These are phyloP conservation scores for Ceratocystis papillata DNA, from an alignment of 2,329 filamentous ascomycete species.

Conservation along the genomic window DNA sequence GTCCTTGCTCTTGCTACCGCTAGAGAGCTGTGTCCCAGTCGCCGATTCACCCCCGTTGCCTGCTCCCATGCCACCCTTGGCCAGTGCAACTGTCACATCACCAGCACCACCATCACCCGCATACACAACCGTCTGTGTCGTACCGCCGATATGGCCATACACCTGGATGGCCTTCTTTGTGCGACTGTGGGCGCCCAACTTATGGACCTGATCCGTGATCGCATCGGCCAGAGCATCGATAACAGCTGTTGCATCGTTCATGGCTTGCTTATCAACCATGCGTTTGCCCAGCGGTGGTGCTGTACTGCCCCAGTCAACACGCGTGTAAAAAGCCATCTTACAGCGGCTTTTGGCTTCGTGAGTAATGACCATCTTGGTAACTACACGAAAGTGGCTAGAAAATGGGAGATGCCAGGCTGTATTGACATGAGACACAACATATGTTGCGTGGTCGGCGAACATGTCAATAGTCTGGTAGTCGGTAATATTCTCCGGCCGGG, in stretches of 20 bases:
- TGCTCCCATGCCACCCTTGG: not conserved
- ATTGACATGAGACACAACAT: slow-evolving; percentile 52
- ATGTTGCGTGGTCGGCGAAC: slow-evolving; percentile 62
- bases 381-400: slow-evolving; percentile 63
- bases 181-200: slow-evolving; percentile 59
- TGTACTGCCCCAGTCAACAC: slow-evolving; percentile 68
- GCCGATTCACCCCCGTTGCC: not conserved
- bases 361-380: slow-evolving; percentile 88
- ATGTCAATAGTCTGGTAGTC: slow-evolving; percentile 84
- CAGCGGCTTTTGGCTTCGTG: slow-evolving; percentile 85
- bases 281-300: slow-evolving; percentile 50
- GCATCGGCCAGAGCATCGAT: slow-evolving; percentile 65
- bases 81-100: not conserved
- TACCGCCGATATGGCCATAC: slow-evolving; percentile 63
- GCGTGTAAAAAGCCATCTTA: slow-evolving; percentile 78
- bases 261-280: slow-evolving; percentile 57
- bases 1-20: not conserved
- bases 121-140: slow-evolving; percentile 53
- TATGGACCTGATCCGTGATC: slow-evolving; percentile 65
- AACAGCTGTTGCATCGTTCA: slow-evolving; percentile 62
- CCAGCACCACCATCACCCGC: slow-evolving; percentile 36
- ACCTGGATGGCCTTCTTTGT: slow-evolving; percentile 70
- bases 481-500: slow-evolving; percentile 51
- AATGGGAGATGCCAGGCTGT: slow-evolving; percentile 78
- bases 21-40: not conserved